phyloP scores from a whole-genome alignment of 1,284 basidiomycete species.

The Thecaphora frezii region DNA sequence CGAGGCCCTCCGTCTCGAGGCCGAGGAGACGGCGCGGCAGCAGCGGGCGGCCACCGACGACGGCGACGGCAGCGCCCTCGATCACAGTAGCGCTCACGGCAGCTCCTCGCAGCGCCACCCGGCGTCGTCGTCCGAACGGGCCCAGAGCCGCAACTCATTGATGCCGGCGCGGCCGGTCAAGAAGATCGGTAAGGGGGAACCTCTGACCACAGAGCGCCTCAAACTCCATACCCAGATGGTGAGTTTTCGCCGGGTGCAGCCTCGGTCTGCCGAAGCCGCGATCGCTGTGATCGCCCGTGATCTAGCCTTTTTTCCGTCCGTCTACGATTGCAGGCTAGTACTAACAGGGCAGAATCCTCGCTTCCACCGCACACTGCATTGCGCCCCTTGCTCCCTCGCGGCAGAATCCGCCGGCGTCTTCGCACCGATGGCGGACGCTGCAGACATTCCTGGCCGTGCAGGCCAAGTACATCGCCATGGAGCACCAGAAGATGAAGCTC shows the following conservation, averaged over 20 bases:
- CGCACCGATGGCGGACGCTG: conserved; percentile 63
- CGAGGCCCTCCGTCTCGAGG: conserved; percentile 75
- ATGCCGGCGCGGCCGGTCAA: conserved; percentile 65
- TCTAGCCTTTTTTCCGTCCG: too few species aligned
- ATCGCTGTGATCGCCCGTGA: conserved; percentile 7
- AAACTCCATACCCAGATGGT: conserved; percentile 86
- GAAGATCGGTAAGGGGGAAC: conserved; percentile 57
- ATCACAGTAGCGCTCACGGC: conserved; percentile 15
- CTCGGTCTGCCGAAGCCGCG: conserved; percentile 5
- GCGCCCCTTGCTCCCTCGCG: too few species aligned
- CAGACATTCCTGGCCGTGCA: conserved; percentile 64
- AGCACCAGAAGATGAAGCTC: conserved; percentile 48
- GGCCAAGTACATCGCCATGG: conserved; percentile 61
- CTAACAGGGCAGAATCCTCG: too few species aligned
- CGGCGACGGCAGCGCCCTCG: neutral
- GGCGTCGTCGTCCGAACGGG: conserved; percentile 18
- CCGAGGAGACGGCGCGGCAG: conserved; percentile 28
- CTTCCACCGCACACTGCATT: too few species aligned
- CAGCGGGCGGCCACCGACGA: conserved; percentile 1
- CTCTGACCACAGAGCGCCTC: conserved; percentile 63
- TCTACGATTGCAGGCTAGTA: too few species aligned
- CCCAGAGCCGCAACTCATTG: neutral
- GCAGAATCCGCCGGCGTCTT: conserved; percentile 64
- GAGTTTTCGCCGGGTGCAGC: conserved; percentile 48
- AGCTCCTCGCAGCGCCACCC: conserved; percentile 24